These are phyloP conservation scores for Erucastrum elatum DNA, from an alignment of 345 rosid species.

Conservation along the genomic window DNA sequence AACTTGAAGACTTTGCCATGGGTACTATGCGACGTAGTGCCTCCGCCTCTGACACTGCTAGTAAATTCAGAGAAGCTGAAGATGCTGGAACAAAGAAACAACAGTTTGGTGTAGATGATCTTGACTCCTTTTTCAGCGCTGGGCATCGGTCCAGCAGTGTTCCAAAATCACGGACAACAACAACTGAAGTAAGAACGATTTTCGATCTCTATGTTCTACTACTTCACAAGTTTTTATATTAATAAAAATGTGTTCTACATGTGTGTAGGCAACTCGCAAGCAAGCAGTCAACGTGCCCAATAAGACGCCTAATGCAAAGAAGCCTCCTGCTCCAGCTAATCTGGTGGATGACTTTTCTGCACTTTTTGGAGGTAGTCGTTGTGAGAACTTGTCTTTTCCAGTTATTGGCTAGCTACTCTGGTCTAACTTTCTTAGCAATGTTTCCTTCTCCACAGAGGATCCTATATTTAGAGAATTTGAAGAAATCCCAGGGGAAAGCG, in stretches of 20 bases:
- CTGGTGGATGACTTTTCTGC: slow-evolving; percentile 64
- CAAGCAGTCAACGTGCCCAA: slow-evolving; percentile 40
- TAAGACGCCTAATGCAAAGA: slow-evolving; percentile 53
- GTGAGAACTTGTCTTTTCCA: slow-evolving; percentile 1
- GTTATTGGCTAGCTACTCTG: not conserved
- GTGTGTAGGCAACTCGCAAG: slow-evolving; percentile 38
- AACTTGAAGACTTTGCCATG: slow-evolving; percentile 77
- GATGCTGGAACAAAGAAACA: slow-evolving; percentile 45
- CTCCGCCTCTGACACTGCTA: slow-evolving; percentile 32
- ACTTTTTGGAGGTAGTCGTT: slow-evolving; percentile 65
- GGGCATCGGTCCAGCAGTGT: slow-evolving; percentile 69
- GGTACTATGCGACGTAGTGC: slow-evolving; percentile 48
- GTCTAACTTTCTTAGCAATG: not conserved
- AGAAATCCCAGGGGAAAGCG: slow-evolving; percentile 81
- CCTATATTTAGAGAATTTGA: slow-evolving; percentile 63
- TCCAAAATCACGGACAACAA: slow-evolving; percentile 60
- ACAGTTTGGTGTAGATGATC: slow-evolving; percentile 53
- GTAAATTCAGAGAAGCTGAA: slow-evolving; percentile 60
- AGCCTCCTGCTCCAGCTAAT: slow-evolving; percentile 58
- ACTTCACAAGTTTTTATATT: not conserved
- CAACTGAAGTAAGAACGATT: slow-evolving; percentile 48
- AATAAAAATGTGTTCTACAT: not conserved
- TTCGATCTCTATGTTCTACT: not conserved
- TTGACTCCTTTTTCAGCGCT: slow-evolving; percentile 59
- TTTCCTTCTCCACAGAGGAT: slow-evolving; percentile 45